Conservation (phyloP, 371 early-diverging fungal genomes). For the Circinella umbellata region DNA sequence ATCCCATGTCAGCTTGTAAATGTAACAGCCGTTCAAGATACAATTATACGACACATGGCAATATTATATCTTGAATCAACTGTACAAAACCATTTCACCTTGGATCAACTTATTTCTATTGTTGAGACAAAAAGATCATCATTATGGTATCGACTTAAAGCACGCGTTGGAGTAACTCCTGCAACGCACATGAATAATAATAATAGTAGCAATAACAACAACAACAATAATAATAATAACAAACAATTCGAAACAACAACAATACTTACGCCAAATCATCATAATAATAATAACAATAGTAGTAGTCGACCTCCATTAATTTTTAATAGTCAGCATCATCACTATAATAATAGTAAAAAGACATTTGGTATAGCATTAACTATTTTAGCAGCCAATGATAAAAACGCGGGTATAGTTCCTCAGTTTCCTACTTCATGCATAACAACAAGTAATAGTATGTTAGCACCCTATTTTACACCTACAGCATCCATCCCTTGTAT, state of each 20-base stretch:
- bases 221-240: neutral
- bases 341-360: constrained; percentile 43
- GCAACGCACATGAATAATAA: neutral
- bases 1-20: constrained; percentile 37
- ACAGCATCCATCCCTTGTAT: constrained; percentile 79
- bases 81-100: constrained; percentile 29
- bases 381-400: constrained; percentile 47
- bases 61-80: constrained; percentile 6
- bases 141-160: constrained; percentile 70
- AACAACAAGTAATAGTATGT: constrained; percentile 45
- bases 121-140: constrained; percentile 57
- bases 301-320: constrained; percentile 20
- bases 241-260: too few relatives aligned
- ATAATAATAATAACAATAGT: constrained; percentile 24
- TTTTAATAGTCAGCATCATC: constrained; percentile 33
- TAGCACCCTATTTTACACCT: constrained; percentile 41
- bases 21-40: constrained; percentile 69
- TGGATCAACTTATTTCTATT: constrained; percentile 65
- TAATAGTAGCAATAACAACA: neutral
- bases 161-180: constrained; percentile 43
- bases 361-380: constrained; percentile 45
- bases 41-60: constrained; percentile 68
- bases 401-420: constrained; percentile 38
- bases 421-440: neutral
- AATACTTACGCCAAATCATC: too few relatives aligned